Conservation (phyloP, 169 alveolate species). For the Plasmodium blacklocki region DNA sequence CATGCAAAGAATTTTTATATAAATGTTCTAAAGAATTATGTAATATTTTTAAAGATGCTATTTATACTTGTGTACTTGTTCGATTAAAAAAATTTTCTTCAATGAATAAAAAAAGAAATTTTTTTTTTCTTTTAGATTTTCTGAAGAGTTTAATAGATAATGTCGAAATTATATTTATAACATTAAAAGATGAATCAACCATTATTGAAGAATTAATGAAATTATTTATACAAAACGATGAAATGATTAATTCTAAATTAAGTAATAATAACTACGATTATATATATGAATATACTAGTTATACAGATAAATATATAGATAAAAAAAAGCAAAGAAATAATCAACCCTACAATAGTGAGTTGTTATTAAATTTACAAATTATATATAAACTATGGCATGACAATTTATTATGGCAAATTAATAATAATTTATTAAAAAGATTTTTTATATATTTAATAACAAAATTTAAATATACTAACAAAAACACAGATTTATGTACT, state of each 20-base stretch:
- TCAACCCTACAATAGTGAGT: background rate
- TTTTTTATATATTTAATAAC: constrained; percentile 44
- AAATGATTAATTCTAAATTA: background rate
- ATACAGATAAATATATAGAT: too few species aligned
- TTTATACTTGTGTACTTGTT: constrained; percentile 70
- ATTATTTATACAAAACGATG: constrained; percentile 33
- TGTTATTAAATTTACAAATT: constrained; percentile 45
- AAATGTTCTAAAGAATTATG: constrained; percentile 45
- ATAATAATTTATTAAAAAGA: constrained; percentile 40
- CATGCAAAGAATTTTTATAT: constrained; percentile 76
- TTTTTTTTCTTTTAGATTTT: constrained; percentile 48
- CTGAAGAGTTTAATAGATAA: constrained; percentile 53
- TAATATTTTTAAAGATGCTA: constrained; percentile 70
- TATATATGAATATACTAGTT: too few species aligned
- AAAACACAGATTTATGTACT: constrained; percentile 49
- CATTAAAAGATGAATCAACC: constrained; percentile 65
- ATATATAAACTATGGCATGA: constrained; percentile 60
- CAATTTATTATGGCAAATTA: constrained; percentile 71
- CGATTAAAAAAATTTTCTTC: constrained; percentile 59
- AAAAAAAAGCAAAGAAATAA: background rate
- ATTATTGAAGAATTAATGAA: constrained; percentile 60
- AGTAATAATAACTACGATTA: too few species aligned
- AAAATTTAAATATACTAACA: constrained; percentile 63
- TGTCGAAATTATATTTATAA: constrained; percentile 31
- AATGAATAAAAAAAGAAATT: constrained; percentile 31